Evolutionary conservation across 1,284 basidiomycete genomes (phyloP).

Genomic region (Cryptococcus maquisensis): DNA sequence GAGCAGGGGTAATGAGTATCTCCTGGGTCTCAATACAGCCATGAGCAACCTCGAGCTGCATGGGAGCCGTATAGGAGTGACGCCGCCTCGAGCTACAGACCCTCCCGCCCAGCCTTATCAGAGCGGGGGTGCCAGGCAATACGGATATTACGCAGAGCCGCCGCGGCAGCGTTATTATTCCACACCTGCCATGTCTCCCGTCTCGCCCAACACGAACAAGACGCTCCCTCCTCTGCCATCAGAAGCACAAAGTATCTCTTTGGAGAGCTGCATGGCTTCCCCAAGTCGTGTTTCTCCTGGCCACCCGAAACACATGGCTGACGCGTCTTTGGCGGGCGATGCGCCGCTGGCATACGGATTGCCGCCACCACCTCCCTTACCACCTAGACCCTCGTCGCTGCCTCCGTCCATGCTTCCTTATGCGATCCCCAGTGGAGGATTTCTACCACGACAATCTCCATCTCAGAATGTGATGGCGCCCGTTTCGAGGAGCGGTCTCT

Average conservation of each 20-base stretch:
- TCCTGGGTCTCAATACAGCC: slow-evolving; percentile 6
- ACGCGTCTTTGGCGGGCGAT: not conserved
- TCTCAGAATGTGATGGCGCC: not conserved
- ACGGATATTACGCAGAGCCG: too few relatives aligned
- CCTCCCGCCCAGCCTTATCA: not conserved
- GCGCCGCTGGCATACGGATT: not conserved
- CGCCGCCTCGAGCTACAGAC: not conserved
- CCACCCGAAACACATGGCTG: not conserved
- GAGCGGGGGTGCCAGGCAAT: not conserved
- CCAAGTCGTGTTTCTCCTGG: not conserved
- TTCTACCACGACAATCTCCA: not conserved
- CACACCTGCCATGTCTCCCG: not conserved
- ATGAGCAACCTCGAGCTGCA: slow-evolving; percentile 4
- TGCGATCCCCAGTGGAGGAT: not conserved
- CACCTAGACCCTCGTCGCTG: slow-evolving; percentile 1
- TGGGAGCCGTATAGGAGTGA: not conserved
- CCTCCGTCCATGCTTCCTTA: not conserved
- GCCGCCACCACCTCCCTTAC: not conserved
- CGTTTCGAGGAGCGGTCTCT: not conserved
- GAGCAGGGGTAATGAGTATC: slow-evolving; percentile 8
- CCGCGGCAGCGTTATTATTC: not conserved
- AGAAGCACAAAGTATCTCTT: not conserved
- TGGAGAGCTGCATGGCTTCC: not conserved
- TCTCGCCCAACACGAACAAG: slow-evolving; percentile 9
- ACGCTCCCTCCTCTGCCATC: slow-evolving; percentile 11